Percentiles rank a stretch among this genome's conserved stretches.
These are phyloP conservation scores for Tephrocybe rancida DNA, from an alignment of 768 basidiomycete species.

Conservation along the genomic window DNA sequence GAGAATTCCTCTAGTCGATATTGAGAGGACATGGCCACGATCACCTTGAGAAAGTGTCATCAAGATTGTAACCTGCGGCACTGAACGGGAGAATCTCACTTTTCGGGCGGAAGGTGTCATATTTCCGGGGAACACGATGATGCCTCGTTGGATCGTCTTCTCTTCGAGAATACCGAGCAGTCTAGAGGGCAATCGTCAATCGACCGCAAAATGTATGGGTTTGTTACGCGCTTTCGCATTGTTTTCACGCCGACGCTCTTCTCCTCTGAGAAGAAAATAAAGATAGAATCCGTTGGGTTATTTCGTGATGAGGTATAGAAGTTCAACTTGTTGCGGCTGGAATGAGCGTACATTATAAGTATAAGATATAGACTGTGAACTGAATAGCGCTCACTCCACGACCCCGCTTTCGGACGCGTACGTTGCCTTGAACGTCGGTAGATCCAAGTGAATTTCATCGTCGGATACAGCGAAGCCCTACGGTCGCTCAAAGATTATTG, in stretches of 20 bases:
- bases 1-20: slow-evolving; percentile 96
- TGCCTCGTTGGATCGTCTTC: slow-evolving; percentile 85
- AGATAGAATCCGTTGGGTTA: slow-evolving; percentile 80
- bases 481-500: slow-evolving; percentile 26
- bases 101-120: slow-evolving; percentile 98
- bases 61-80: slow-evolving; percentile 12
- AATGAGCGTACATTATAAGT: slow-evolving; percentile 15
- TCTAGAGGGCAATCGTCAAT: slow-evolving; percentile 40
- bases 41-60: slow-evolving; percentile 59
- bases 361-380: slow-evolving; percentile 20
- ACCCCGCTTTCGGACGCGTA: slow-evolving; percentile 75
- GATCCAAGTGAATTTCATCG: slow-evolving; percentile 90
- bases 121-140: slow-evolving; percentile 94
- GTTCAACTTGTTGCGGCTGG: slow-evolving; percentile 85
- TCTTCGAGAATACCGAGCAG: slow-evolving; percentile 90
- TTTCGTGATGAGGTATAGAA: slow-evolving; percentile 81
- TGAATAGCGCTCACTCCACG: slow-evolving; percentile 72
- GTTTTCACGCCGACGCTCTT: slow-evolving; percentile 95
- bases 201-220: neutral
- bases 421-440: slow-evolving; percentile 70
- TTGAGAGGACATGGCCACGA: slow-evolving; percentile 84
- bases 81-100: slow-evolving; percentile 43
- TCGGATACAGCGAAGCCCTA: slow-evolving; percentile 94
- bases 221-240: slow-evolving; percentile 84
- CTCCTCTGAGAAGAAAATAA: slow-evolving; percentile 96